Percentiles rank a stretch among this genome's conserved stretches.
Conservation (phyloP, 164 flowering plant species). For the Nelumbo lutea region DNA sequence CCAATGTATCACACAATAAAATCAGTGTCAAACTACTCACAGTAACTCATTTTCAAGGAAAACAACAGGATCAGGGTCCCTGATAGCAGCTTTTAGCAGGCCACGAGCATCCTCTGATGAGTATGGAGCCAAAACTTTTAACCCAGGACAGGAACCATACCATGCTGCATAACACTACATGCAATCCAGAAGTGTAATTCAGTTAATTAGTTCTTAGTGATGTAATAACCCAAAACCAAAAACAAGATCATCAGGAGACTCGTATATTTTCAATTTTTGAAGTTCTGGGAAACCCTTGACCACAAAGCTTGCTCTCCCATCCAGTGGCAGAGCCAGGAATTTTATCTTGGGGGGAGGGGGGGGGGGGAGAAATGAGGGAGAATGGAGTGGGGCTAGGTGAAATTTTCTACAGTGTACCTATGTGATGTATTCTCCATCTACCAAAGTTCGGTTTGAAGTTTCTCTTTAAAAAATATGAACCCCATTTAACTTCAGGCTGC, state of each 20-base stretch:
- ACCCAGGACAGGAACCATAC: slow-evolving; percentile 71
- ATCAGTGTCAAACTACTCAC: slow-evolving; percentile 40
- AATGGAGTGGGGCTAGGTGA: too few relatives aligned
- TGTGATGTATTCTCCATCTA: too few relatives aligned
- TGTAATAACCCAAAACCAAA: neutral
- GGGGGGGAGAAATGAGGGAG: too few relatives aligned
- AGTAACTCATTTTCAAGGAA: slow-evolving; percentile 94
- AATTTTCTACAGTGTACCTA: too few relatives aligned
- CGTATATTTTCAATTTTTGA: too few relatives aligned
- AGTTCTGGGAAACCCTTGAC: too few relatives aligned
- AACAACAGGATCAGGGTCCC: slow-evolving; percentile 84
- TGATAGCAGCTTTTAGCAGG: slow-evolving; percentile 74
- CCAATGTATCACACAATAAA: neutral
- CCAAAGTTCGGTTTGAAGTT: too few relatives aligned
- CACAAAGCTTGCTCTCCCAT: too few relatives aligned
- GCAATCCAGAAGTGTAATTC: slow-evolving; percentile 4
- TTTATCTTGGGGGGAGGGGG: too few relatives aligned
- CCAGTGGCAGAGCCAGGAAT: too few relatives aligned
- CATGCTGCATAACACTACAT: slow-evolving; percentile 85
- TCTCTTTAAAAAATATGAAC: too few relatives aligned
- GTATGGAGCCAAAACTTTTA: slow-evolving; percentile 80
- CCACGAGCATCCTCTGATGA: slow-evolving; percentile 95
- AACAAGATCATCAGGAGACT: neutral
- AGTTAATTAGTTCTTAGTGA: neutral
- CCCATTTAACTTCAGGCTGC: too few relatives aligned